Evolutionary conservation across 257 asterid genomes (phyloP).

Genomic region (Solanum lycopersicoides): DNA sequence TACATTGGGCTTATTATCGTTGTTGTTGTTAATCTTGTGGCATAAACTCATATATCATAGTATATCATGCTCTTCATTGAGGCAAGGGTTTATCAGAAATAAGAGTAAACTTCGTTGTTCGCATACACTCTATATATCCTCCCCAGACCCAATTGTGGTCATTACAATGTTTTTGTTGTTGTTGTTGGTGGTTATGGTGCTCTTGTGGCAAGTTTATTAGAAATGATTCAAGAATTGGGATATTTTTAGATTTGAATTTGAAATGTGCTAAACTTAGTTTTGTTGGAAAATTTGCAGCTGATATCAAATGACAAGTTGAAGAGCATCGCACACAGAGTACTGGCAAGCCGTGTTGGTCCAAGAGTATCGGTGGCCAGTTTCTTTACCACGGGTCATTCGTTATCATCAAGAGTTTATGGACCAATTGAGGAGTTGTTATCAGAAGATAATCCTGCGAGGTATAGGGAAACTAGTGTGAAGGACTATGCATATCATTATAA

Average conservation of each 20-base stretch:
- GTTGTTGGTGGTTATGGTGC: too few relatives aligned
- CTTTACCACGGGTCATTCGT: not conserved
- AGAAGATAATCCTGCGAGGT: not conserved
- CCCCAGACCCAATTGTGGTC: not conserved
- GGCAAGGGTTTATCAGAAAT: too few relatives aligned
- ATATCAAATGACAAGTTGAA: slow-evolving; percentile 7
- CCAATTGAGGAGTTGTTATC: slow-evolving; percentile 1
- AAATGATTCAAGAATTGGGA: not conserved
- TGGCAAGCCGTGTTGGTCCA: slow-evolving; percentile 1
- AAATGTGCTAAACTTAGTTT: not conserved
- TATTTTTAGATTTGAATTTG: not conserved
- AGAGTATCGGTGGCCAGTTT: slow-evolving; percentile 9
- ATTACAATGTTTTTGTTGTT: not conserved
- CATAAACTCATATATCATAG: not conserved
- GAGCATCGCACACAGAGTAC: slow-evolving; percentile 7
- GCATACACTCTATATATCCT: not conserved
- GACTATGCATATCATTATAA: not conserved
- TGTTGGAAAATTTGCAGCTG: not conserved
- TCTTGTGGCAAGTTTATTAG: not conserved
- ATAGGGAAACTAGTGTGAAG: not conserved
- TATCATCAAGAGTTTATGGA: not conserved
- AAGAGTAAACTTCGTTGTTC: not conserved
- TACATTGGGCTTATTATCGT: too few relatives aligned
- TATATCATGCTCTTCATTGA: not conserved
- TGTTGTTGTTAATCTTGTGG: not conserved